These are phyloP conservation scores for Chrysosporium queenslandicum DNA, from an alignment of 2,329 filamentous ascomycete genomes.

Conservation along the genomic window DNA sequence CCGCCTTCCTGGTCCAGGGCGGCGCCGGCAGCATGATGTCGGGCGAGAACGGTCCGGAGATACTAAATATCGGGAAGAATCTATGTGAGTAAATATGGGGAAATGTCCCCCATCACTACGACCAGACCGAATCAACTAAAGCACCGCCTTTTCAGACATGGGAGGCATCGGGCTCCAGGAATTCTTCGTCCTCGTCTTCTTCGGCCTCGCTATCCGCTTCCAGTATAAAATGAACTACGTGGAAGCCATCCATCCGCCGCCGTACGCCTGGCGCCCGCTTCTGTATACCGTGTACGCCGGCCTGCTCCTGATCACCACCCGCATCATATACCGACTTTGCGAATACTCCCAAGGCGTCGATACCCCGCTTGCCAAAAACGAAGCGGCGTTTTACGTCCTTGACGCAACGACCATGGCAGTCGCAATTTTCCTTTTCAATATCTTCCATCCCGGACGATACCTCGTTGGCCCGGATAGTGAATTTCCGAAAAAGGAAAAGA, in stretches of 20 bases:
- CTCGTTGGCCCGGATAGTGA: constrained; percentile 26
- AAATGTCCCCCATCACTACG: too few relatives aligned
- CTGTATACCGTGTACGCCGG: constrained; percentile 46
- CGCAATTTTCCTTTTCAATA: constrained; percentile 29
- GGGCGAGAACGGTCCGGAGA: constrained; percentile 12
- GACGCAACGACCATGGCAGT: constrained; percentile 35
- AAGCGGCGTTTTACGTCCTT: constrained; percentile 33
- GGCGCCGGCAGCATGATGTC: constrained; percentile 18
- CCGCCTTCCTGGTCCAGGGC: constrained; percentile 21
- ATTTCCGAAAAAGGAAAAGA: constrained; percentile 22
- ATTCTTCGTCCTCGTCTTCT: constrained; percentile 43
- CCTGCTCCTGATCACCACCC: constrained; percentile 41
- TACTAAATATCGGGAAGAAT: constrained; percentile 20
- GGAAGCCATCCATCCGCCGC: constrained; percentile 25
- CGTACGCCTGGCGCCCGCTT: constrained; percentile 28
- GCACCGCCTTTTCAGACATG: constrained; percentile 24
- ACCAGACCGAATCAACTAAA: too few relatives aligned
- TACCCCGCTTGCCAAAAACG: constrained; percentile 32
- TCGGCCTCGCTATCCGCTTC: constrained; percentile 42
- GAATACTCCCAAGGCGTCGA: constrained; percentile 47
- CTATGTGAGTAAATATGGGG: too few relatives aligned
- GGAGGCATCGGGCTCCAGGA: constrained; percentile 43
- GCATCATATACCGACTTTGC: constrained; percentile 50
- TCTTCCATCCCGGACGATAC: constrained; percentile 30
- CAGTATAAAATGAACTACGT: constrained; percentile 35